These are phyloP conservation scores for Pharnaceum exiguum DNA, from an alignment of 148 eudicot genomes.

Conservation along the genomic window DNA sequence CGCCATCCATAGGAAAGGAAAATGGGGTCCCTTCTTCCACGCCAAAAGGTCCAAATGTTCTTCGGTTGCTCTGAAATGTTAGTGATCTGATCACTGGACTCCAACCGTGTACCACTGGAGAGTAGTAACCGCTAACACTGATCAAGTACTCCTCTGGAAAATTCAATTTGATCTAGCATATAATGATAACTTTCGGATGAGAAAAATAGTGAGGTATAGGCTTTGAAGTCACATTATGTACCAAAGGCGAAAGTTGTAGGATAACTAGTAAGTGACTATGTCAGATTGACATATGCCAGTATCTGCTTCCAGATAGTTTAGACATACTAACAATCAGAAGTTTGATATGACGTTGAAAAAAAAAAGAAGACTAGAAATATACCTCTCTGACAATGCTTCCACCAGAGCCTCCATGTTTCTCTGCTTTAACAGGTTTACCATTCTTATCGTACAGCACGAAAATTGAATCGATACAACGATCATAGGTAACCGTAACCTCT, in stretches of 20 bases:
- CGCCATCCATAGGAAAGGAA: constrained; percentile 48
- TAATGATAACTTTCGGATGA: background rate
- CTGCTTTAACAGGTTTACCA: constrained; percentile 29
- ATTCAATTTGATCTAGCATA: constrained; percentile 55
- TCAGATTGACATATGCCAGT: too few relatives aligned
- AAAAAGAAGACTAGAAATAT: background rate
- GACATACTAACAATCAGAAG: too few relatives aligned
- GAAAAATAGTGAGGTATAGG: background rate
- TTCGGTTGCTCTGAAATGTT: constrained; percentile 48
- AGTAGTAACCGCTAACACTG: constrained; percentile 46
- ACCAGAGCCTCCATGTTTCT: constrained; percentile 45
- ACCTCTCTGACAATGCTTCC: constrained; percentile 45
- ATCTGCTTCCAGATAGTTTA: too few relatives aligned
- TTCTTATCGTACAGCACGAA: constrained; percentile 40
- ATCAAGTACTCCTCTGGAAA: constrained; percentile 55
- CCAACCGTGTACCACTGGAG: constrained; percentile 54
- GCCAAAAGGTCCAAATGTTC: constrained; percentile 64
- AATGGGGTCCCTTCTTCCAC: constrained; percentile 61
- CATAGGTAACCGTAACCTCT: constrained; percentile 44
- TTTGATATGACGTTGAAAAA: too few relatives aligned
- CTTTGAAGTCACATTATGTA: background rate
- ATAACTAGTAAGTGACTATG: too few relatives aligned
- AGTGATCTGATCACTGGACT: constrained; percentile 55
- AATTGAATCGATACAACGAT: constrained; percentile 52
- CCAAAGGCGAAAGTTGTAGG: too few relatives aligned